Evolutionary conservation across 768 basidiomycete genomes (phyloP), one percentile per base, ranked within the genome.

Genomic region (Lepiota brunneoincarnata): DNA sequence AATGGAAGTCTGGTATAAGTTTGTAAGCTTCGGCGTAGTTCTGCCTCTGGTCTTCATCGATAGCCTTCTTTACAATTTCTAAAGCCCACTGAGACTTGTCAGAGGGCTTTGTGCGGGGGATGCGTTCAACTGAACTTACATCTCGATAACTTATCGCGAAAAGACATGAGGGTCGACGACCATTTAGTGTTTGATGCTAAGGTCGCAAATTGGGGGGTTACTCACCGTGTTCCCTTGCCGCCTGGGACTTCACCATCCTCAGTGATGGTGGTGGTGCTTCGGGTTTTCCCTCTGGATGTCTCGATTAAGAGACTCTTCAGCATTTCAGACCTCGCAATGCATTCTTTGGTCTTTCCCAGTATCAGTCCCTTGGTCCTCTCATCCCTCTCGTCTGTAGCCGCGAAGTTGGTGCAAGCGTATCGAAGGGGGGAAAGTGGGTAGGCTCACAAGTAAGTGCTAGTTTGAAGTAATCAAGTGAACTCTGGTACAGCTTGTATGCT

Each of bases 401-500:
- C 14, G 11, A 7, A 3, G 2, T 21, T 14, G 12, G 42, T 14
- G 7, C 31, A 9, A 10, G 31, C 31, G 4, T 7, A 9, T 31
- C 31, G 31, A 12, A 23, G 18, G 20, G 23, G 18, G 5, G 3
- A 4, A 4, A 21, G 11, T 18, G 9, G 2, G 7, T 5, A 6
- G 14, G 18, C 42, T 14, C 20, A 43, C 42, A 23, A 21, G 31
- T 31, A 31, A 93, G 76, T 6, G 95, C 93, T 59, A 98, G 89
- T 89, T 97, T 92, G 69, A 99, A 98, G 68, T 96, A 99, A 67
- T 99, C 96, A 56, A 98, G 80, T 1, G 93, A 80, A 78, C 97
- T 96, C 76, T 89, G 89, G 72, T 97, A 96, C 59, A 85, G 82
- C 74, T 90, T 94, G 82, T 91, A 96, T 15, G 95, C 95, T 64